These are phyloP conservation scores for Umbellularia californica DNA, from an alignment of 164 flowering plant genomes.

Conservation along the genomic window DNA sequence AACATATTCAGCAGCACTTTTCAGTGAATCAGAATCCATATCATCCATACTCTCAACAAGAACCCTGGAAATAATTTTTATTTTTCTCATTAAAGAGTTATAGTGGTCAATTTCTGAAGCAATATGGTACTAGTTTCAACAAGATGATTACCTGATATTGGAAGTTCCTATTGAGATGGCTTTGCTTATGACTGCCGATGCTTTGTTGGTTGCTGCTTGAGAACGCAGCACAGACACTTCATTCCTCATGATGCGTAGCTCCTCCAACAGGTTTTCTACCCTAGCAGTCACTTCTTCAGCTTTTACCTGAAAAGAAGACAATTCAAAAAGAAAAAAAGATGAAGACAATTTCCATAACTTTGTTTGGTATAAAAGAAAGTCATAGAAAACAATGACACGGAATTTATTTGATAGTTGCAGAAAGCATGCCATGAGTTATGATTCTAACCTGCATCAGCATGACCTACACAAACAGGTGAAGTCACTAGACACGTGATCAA, in stretches of 20 bases:
- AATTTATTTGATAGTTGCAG: not conserved
- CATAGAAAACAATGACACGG: not conserved
- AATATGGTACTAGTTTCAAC: not conserved
- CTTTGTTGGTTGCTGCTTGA: constrained; percentile 77
- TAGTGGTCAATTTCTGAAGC: not conserved
- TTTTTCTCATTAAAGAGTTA: not conserved
- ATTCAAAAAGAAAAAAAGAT: not conserved
- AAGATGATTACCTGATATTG: constrained; percentile 40
- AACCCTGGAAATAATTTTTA: constrained; percentile 38
- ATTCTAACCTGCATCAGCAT: not conserved
- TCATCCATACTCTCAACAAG: constrained; percentile 90
- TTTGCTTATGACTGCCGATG: constrained; percentile 56
- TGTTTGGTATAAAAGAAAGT: not conserved
- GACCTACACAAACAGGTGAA: not conserved
- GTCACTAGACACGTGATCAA: not conserved
- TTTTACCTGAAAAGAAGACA: constrained; percentile 51
- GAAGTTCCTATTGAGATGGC: constrained; percentile 64
- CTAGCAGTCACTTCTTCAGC: constrained; percentile 80
- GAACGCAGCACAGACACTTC: constrained; percentile 71
- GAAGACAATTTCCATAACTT: not conserved
- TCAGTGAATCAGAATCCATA: constrained; percentile 78
- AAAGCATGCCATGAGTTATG: not conserved
- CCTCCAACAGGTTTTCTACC: constrained; percentile 79
- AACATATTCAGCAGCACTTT: constrained; percentile 80
- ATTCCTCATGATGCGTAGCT: constrained; percentile 56